phyloP scores from a whole-genome alignment of 2,329 filamentous ascomycete genomes.

The Diaporthe batatas region DNA sequence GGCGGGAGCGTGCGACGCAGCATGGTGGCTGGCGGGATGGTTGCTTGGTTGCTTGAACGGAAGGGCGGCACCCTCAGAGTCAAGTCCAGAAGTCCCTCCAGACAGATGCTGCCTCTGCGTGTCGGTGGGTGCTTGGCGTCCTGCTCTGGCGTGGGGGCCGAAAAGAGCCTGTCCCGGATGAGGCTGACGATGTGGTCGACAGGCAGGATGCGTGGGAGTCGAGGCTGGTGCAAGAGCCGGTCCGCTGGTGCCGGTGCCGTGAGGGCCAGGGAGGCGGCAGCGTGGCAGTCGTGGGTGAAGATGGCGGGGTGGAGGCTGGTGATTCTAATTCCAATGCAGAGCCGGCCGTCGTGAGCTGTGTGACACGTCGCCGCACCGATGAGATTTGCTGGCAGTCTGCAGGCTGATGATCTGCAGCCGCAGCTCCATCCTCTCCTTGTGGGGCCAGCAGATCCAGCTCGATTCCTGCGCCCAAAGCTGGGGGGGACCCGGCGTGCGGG shows the following conservation, averaged over 20 bases:
- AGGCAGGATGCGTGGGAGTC: conserved; percentile 34
- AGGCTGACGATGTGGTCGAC: neutral
- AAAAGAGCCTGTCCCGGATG: neutral
- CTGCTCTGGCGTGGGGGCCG: neutral
- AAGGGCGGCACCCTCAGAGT: neutral
- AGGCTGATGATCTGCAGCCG: conserved; percentile 23
- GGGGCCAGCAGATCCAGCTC: conserved; percentile 37
- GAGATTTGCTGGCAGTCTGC: conserved; percentile 26
- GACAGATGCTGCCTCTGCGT: conserved; percentile 40
- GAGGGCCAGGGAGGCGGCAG: conserved; percentile 7
- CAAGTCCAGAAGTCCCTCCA: conserved; percentile 47
- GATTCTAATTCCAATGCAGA: conserved; percentile 8
- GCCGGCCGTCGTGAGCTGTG: conserved; percentile 20
- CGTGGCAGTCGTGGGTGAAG: neutral
- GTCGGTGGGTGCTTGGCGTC: conserved; percentile 17
- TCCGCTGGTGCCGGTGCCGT: conserved; percentile 1
- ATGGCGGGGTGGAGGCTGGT: conserved; percentile 31
- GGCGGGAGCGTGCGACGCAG: neutral
- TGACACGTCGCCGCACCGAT: conserved; percentile 28
- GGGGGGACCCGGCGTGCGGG: conserved; percentile 4
- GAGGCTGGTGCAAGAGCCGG: conserved; percentile 30
- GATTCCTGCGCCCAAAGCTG: conserved; percentile 14
- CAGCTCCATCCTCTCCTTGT: conserved; percentile 12
- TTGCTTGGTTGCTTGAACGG: neutral
- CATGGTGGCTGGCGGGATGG: neutral